Conservation (phyloP, 352 stramenopile species). For the Phytophthora litchii region DNA sequence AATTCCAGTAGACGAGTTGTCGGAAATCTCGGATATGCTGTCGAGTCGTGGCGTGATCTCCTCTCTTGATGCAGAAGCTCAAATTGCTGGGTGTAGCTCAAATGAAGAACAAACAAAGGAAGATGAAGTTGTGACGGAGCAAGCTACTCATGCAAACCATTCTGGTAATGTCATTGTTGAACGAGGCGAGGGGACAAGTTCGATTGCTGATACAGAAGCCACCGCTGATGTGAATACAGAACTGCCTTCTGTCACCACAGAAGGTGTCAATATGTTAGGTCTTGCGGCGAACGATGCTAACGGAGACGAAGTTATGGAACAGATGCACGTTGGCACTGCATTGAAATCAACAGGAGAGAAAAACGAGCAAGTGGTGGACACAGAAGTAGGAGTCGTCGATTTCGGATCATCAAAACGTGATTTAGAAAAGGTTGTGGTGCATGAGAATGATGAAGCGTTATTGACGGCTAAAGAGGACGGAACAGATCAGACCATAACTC, state of each 20-base stretch:
- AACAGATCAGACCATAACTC: background rate
- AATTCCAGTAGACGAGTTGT: constrained; percentile 26
- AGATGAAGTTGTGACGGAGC: background rate
- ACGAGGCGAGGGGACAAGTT: background rate
- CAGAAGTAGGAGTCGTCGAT: background rate
- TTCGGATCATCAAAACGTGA: too few relatives aligned
- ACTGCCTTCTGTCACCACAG: background rate
- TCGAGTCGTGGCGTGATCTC: background rate
- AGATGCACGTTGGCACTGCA: background rate
- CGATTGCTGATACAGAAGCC: background rate
- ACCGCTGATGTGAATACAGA: background rate
- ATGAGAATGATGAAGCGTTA: too few relatives aligned
- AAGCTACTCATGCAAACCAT: background rate
- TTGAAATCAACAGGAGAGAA: background rate
- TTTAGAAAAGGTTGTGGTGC: too few relatives aligned
- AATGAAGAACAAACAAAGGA: background rate
- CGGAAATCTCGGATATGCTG: constrained; percentile 23
- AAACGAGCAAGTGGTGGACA: constrained; percentile 1
- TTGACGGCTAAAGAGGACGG: too few relatives aligned
- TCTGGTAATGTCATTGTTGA: background rate
- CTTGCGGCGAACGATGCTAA: background rate
- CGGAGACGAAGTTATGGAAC: background rate
- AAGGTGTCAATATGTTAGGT: background rate
- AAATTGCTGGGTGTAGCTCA: background rate
- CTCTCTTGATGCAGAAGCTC: background rate